Percentiles rank a stretch among this genome's conserved stretches.
Evolutionary conservation across 768 basidiomycete genomes (phyloP).

Genomic region (Kwoniella sp.): DNA sequence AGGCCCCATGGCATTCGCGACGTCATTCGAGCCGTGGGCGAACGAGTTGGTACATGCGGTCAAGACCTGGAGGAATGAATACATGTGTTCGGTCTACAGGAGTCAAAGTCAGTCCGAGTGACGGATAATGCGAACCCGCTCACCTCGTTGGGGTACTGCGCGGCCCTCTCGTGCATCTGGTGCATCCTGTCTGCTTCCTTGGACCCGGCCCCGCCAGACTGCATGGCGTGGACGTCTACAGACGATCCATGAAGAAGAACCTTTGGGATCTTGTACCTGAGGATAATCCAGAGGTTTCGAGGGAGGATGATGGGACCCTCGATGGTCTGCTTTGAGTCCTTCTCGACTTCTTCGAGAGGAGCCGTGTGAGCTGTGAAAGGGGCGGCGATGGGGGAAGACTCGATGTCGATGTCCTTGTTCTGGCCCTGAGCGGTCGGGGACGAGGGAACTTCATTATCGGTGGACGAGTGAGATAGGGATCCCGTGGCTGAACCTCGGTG

Average conservation of each 20-base stretch:
- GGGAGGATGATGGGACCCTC: conserved; percentile 49
- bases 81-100: conserved; percentile 50
- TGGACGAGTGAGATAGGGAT: background rate
- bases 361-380: conserved; percentile 1
- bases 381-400: background rate
- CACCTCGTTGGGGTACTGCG: conserved; percentile 52
- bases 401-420: conserved; percentile 2
- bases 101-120: background rate
- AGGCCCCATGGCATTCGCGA: conserved; percentile 50
- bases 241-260: conserved; percentile 29
- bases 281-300: conserved; percentile 50
- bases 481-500: too few species aligned
- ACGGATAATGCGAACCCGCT: too few species aligned
- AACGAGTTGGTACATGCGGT: conserved; percentile 54
- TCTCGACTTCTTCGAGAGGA: conserved; percentile 26
- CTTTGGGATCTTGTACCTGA: conserved; percentile 48
- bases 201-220: conserved; percentile 25
- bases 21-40: conserved; percentile 54
- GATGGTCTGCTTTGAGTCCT: conserved; percentile 26
- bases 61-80: conserved; percentile 53
- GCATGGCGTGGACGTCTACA: conserved; percentile 47
- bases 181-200: conserved; percentile 38
- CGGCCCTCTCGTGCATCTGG: conserved; percentile 45
- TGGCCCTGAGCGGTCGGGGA: background rate
- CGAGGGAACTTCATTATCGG: background rate